These are phyloP conservation scores for Lactifluus hygrophoroides DNA, from an alignment of 768 basidiomycete genomes.

Conservation along the genomic window DNA sequence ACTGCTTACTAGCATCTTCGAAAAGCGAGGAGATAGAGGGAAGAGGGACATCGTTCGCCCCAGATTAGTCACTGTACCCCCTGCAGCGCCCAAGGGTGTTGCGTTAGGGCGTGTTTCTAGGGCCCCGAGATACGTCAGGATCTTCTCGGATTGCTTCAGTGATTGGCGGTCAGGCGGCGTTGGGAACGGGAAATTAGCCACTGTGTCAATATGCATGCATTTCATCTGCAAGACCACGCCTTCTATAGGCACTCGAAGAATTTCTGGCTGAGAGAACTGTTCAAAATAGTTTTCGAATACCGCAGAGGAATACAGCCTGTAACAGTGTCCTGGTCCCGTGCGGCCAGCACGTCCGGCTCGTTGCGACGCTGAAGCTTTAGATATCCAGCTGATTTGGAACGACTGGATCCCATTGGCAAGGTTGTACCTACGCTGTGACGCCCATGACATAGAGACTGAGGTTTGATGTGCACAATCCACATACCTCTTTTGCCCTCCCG, in stretches of 20 bases:
- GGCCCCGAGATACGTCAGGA: constrained; percentile 77
- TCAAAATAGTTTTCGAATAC: constrained; percentile 91
- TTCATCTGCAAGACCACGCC: constrained; percentile 98
- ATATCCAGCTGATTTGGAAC: constrained; percentile 81
- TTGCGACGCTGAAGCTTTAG: constrained; percentile 37
- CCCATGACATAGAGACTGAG: background rate
- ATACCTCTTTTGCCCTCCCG: constrained; percentile 89
- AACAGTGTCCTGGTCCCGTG: constrained; percentile 97
- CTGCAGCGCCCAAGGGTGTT: constrained; percentile 24
- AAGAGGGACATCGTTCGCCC: constrained; percentile 92
- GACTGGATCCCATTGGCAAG: constrained; percentile 74
- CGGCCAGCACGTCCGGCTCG: constrained; percentile 95
- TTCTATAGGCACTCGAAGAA: constrained; percentile 92
- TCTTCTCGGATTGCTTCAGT: constrained; percentile 73
- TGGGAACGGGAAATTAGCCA: constrained; percentile 97
- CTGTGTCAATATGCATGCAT: constrained; percentile 94
- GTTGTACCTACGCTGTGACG: constrained; percentile 71
- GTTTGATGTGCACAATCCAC: background rate
- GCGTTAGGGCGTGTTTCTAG: constrained; percentile 34
- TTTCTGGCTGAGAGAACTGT: constrained; percentile 81
- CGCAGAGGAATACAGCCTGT: constrained; percentile 92
- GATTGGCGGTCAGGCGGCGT: constrained; percentile 80
- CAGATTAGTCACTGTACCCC: constrained; percentile 74
- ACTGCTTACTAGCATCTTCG: constrained; percentile 88
- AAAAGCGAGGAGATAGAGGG: constrained; percentile 87